A percentile compares a stretch with the other conserved stretches of the same genome.
Conservation (phyloP, 306 rosid species). For the cucumber (Cucumis sativus) region DNA sequence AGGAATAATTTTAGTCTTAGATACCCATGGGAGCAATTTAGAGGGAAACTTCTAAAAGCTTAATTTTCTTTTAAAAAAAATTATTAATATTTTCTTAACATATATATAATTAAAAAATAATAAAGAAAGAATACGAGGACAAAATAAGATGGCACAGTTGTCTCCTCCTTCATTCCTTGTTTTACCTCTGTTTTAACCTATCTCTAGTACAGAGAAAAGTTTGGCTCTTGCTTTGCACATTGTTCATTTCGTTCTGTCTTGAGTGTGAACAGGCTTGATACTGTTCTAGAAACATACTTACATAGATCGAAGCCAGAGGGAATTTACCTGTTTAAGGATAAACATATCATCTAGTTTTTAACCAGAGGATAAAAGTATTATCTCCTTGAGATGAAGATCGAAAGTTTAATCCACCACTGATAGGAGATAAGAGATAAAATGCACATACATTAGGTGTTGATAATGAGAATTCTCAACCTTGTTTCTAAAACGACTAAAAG, state of each 20-base stretch:
- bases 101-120: too few relatives aligned
- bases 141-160: neutral
- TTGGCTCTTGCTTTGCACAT: neutral
- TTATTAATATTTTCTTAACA: too few relatives aligned
- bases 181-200: neutral
- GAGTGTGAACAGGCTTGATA: neutral
- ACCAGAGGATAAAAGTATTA: too few relatives aligned
- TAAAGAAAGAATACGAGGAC: neutral
- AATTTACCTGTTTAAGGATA: neutral
- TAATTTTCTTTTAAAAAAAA: neutral
- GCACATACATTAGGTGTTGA: too few relatives aligned
- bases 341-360: too few relatives aligned
- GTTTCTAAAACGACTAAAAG: too few relatives aligned
- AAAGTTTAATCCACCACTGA: too few relatives aligned
- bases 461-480: too few relatives aligned
- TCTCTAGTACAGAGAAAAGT: neutral
- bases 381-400: too few relatives aligned
- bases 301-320: neutral
- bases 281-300: neutral
- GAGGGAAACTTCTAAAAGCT: neutral
- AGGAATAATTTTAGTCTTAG: neutral
- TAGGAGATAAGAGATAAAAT: too few relatives aligned
- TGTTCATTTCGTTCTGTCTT: neutral
- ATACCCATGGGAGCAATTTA: neutral
- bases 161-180: neutral